phyloP scores from a whole-genome alignment of 257 asterid genomes.

The Osmanthus fragrans region DNA sequence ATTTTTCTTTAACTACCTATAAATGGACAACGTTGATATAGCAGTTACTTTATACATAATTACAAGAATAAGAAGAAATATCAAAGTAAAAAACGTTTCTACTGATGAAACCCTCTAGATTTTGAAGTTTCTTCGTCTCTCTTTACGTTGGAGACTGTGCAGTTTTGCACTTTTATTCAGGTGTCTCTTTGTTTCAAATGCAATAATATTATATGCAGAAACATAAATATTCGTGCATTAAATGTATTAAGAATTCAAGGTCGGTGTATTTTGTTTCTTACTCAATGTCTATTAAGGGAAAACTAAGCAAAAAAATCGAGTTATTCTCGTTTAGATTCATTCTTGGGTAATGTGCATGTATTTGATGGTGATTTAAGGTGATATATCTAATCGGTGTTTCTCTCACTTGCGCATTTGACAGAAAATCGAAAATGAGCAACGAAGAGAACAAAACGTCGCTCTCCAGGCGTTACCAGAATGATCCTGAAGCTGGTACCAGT shows the following conservation, averaged over 20 bases:
- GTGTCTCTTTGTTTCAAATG: neutral
- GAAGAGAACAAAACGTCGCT: constrained; percentile 49
- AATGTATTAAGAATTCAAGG: neutral
- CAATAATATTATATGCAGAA: too few relatives aligned
- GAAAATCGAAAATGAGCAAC: constrained; percentile 33
- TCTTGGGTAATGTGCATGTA: constrained; percentile 18
- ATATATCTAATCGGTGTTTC: constrained; percentile 38
- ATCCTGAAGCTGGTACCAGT: constrained; percentile 54
- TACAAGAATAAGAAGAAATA: neutral
- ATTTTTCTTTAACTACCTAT: neutral
- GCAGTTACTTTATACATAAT: neutral
- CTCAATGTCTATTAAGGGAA: neutral
- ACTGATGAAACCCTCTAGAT: neutral
- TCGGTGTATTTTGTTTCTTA: neutral
- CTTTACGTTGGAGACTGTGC: neutral
- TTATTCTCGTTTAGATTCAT: neutral
- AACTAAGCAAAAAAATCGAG: neutral
- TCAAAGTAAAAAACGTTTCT: neutral
- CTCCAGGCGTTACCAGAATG: constrained; percentile 58
- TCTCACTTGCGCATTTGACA: constrained; percentile 63
- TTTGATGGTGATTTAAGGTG: constrained; percentile 19
- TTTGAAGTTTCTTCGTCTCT: neutral
- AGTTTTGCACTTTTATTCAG: neutral
- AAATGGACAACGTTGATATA: neutral
- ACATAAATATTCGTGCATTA: neutral